Percentiles rank a stretch among this genome's conserved stretches.
Conservation (phyloP, 495 filamentous ascomycete species). For the Penicillium argentinense region DNA sequence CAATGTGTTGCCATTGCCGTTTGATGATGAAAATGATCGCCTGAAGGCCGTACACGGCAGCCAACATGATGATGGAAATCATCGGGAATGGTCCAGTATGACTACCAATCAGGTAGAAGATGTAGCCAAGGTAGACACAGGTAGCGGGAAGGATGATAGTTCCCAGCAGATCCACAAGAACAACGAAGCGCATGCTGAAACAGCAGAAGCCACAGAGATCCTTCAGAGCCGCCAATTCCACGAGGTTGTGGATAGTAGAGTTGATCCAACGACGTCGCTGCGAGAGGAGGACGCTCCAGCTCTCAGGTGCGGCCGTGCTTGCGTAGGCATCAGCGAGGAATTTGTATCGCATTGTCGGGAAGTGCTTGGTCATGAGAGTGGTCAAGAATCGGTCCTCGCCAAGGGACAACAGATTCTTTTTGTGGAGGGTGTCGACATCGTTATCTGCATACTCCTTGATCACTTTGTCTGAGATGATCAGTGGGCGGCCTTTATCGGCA, state of each 20-base stretch:
- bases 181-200: constrained; percentile 98
- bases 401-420: constrained; percentile 94
- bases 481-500: constrained; percentile 83
- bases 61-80: constrained; percentile 85
- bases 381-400: constrained; percentile 98
- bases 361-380: constrained; percentile 96
- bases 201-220: constrained; percentile 98
- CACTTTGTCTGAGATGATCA: constrained; percentile 87
- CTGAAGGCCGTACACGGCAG: constrained; percentile 91
- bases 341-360: constrained; percentile 93
- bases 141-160: constrained; percentile 92
- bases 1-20: constrained; percentile 94
- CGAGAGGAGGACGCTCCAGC: constrained; percentile 88
- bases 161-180: constrained; percentile 91
- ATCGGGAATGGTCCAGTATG: constrained; percentile 75
- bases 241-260: constrained; percentile 94
- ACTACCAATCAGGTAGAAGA: constrained; percentile 77
- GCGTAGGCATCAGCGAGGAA: constrained; percentile 92
- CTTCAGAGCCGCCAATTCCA: constrained; percentile 80
- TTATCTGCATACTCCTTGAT: constrained; percentile 85
- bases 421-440: constrained; percentile 91
- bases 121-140: constrained; percentile 83
- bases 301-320: constrained; percentile 88
- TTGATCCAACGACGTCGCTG: constrained; percentile 99
- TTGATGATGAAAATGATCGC: constrained; percentile 94